A percentile compares a stretch with the other conserved stretches of the same genome.
Conservation (phyloP, 179 eudicot genomes). For the Gypsophila paniculata region DNA sequence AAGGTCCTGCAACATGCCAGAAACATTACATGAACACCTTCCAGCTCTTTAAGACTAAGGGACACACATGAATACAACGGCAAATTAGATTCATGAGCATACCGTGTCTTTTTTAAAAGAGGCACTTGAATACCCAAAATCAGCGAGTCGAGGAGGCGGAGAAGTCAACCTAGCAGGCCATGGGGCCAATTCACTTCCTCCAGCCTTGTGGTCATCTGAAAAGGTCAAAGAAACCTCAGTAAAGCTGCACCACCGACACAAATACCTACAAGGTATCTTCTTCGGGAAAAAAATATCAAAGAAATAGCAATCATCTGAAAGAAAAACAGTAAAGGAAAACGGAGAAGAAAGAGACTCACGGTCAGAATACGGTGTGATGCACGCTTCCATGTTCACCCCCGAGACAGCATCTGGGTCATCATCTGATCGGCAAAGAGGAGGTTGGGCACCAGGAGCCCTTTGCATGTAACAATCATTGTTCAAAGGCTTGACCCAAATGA, state of each 20-base stretch:
- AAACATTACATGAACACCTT: slow-evolving; percentile 16
- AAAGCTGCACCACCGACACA: background rate
- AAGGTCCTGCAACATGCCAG: slow-evolving; percentile 47
- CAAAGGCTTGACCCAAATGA: slow-evolving; percentile 89
- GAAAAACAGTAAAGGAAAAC: background rate
- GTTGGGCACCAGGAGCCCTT: slow-evolving; percentile 79
- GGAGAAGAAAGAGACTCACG: slow-evolving; percentile 54
- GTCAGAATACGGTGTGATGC: slow-evolving; percentile 87
- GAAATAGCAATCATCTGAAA: slow-evolving; percentile 8
- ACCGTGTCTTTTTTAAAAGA: slow-evolving; percentile 89
- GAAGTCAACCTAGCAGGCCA: slow-evolving; percentile 94
- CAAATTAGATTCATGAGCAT: slow-evolving; percentile 21
- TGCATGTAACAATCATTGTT: slow-evolving; percentile 87
- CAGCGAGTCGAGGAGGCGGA: slow-evolving; percentile 96
- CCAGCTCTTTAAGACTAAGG: background rate
- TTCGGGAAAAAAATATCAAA: background rate
- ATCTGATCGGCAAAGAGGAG: slow-evolving; percentile 81
- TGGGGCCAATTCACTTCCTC: slow-evolving; percentile 85
- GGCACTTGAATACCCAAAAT: slow-evolving; percentile 77
- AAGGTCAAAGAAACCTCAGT: slow-evolving; percentile 16
- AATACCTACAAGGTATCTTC: background rate
- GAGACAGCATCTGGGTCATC: slow-evolving; percentile 90
- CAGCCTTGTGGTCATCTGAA: slow-evolving; percentile 73
- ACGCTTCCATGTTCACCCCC: slow-evolving; percentile 85
- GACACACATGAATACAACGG: background rate